phyloP scores from a whole-genome alignment of 2,329 filamentous ascomycete genomes.

The Boeremia lycopersici region DNA sequence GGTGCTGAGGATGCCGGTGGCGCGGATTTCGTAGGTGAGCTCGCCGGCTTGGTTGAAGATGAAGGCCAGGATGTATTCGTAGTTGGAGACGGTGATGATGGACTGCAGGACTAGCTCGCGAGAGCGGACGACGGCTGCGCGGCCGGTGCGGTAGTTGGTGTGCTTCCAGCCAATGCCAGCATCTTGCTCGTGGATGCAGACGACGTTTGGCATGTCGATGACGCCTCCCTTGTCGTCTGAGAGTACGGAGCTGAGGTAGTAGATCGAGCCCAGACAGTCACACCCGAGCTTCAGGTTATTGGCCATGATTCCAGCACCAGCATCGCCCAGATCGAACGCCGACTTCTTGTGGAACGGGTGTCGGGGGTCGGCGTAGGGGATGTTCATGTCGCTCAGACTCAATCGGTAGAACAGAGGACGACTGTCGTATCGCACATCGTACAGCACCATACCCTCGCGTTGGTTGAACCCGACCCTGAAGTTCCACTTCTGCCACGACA shows the following conservation, averaged over 20 bases:
- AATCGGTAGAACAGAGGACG: slow-evolving; percentile 72
- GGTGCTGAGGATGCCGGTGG: slow-evolving; percentile 71
- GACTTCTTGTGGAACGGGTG: slow-evolving; percentile 72
- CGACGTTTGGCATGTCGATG: slow-evolving; percentile 66
- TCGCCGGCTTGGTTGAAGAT: slow-evolving; percentile 74
- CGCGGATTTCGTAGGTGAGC: slow-evolving; percentile 69
- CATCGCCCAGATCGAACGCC: slow-evolving; percentile 73
- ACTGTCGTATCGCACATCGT: slow-evolving; percentile 68
- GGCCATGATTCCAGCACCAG: slow-evolving; percentile 68
- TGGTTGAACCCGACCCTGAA: slow-evolving; percentile 73
- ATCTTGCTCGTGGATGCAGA: slow-evolving; percentile 75
- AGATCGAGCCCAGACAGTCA: slow-evolving; percentile 72
- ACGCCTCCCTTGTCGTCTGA: slow-evolving; percentile 65
- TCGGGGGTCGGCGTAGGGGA: slow-evolving; percentile 67
- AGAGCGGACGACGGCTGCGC: slow-evolving; percentile 67
- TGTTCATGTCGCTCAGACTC: slow-evolving; percentile 71
- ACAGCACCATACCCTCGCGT: slow-evolving; percentile 71
- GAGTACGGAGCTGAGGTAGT: slow-evolving; percentile 67
- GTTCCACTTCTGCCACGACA: slow-evolving; percentile 74
- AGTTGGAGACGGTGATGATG: slow-evolving; percentile 75
- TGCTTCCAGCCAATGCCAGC: slow-evolving; percentile 73
- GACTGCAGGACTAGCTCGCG: slow-evolving; percentile 71
- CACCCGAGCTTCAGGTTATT: slow-evolving; percentile 74
- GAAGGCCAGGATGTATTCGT: slow-evolving; percentile 75
- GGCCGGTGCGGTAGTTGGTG: slow-evolving; percentile 71